Conservation (phyloP, 179 eudicot genomes). For the Camellia oleifera region DNA sequence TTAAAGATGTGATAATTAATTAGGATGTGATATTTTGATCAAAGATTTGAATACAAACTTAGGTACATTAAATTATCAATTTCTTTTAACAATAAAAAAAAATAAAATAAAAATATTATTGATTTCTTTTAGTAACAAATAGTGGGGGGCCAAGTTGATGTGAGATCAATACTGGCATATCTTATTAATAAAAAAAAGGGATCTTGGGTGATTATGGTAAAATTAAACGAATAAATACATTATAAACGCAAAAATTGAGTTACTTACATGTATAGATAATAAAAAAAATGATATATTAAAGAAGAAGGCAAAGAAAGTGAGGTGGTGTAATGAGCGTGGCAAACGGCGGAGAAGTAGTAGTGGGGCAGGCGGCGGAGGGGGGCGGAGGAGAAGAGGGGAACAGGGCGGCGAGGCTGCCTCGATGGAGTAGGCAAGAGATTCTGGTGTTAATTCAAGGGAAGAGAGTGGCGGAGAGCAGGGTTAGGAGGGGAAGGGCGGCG, state of each 20-base stretch:
- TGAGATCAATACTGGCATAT: no score
- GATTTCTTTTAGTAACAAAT: background rate
- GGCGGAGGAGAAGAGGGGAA: slow-evolving; percentile 32
- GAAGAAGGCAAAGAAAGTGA: no score
- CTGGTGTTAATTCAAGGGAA: slow-evolving; percentile 83
- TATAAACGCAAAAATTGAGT: no score
- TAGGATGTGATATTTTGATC: background rate
- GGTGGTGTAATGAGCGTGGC: background rate
- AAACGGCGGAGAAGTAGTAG: slow-evolving; percentile 8
- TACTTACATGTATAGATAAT: no score
- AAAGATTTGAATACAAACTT: background rate
- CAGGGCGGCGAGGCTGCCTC: slow-evolving; percentile 63
- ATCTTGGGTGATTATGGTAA: no score
- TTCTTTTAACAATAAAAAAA: background rate
- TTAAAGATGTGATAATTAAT: background rate
- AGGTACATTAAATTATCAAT: background rate
- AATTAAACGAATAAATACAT: no score
- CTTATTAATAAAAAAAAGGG: no score
- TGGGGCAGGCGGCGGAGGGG: background rate
- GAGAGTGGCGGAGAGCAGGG: slow-evolving; percentile 70
- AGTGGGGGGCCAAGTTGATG: no score
- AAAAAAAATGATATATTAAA: no score
- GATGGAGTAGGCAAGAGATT: slow-evolving; percentile 87
- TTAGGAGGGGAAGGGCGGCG: slow-evolving; percentile 49
- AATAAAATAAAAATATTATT: background rate